Conservation (phyloP, 805 yeast genomes). For the Myxozyma kluyveri region DNA sequence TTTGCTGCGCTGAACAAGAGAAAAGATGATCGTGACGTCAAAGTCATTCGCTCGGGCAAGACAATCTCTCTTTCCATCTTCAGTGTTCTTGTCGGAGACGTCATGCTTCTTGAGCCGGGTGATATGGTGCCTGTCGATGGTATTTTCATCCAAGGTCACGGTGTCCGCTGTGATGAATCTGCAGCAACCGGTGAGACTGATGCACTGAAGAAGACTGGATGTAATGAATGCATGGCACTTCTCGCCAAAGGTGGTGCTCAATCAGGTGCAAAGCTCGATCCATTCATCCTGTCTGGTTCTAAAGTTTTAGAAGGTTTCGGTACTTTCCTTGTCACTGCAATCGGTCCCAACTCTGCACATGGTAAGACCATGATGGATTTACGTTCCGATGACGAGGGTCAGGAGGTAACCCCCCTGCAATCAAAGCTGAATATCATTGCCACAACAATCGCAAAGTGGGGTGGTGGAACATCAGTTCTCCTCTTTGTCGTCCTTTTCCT, state of each 20-base stretch:
- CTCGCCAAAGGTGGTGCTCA: conserved; percentile 38
- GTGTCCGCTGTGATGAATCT: conserved; percentile 85
- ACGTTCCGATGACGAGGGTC: conserved; percentile 67
- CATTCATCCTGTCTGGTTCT: conserved; percentile 89
- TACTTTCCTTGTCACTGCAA: conserved; percentile 79
- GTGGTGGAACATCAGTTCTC: conserved; percentile 78
- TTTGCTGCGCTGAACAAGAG: conserved; percentile 83
- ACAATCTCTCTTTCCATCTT: conserved; percentile 67
- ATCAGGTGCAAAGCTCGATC: conserved; percentile 53
- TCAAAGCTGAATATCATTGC: conserved; percentile 77
- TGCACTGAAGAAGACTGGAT: conserved; percentile 68
- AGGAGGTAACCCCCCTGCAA: conserved; percentile 87
- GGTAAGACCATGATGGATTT: conserved; percentile 88
- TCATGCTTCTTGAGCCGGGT: conserved; percentile 82
- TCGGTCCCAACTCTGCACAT: conserved; percentile 83
- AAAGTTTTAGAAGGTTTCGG: conserved; percentile 84
- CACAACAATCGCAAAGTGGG: conserved; percentile 92
- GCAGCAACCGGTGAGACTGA: conserved; percentile 92
- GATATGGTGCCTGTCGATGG: conserved; percentile 91
- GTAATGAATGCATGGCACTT: conserved; percentile 42
- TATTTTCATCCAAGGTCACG: conserved; percentile 62
- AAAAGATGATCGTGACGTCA: conserved; percentile 77
- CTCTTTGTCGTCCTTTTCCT: conserved; percentile 76
- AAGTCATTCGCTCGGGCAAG: conserved; percentile 70
- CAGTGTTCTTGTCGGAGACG: conserved; percentile 82